A percentile compares a stretch with the other conserved stretches of the same genome.
Conservation (phyloP, 257 asterid species). For the Penstemon eatonii region DNA sequence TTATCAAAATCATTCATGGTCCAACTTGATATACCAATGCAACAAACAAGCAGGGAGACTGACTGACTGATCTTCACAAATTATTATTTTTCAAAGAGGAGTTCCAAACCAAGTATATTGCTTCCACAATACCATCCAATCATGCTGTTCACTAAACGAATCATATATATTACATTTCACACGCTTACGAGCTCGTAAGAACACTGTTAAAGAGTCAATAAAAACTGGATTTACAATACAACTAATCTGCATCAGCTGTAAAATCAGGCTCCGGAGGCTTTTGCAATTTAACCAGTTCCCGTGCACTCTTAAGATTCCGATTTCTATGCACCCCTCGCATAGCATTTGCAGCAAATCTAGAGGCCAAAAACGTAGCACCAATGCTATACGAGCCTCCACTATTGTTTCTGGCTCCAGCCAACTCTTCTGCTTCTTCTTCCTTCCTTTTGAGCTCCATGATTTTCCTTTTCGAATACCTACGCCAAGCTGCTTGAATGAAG, state of each 20-base stretch:
- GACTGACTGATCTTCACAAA: constrained; percentile 27
- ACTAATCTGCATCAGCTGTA: constrained; percentile 71
- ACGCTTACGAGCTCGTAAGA: constrained; percentile 30
- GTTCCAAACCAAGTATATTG: constrained; percentile 16
- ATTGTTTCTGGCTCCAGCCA: constrained; percentile 41
- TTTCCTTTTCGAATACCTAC: constrained; percentile 77
- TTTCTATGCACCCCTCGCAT: constrained; percentile 81
- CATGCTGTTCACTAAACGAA: constrained; percentile 24
- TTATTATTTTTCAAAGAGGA: constrained; percentile 5
- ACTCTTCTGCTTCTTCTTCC: constrained; percentile 63
- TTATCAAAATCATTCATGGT: too few relatives aligned
- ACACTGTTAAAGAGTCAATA: constrained; percentile 6
- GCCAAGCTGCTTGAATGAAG: constrained; percentile 96
- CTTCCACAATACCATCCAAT: constrained; percentile 15
- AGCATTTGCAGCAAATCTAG: constrained; percentile 85
- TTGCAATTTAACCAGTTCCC: constrained; percentile 73
- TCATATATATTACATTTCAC: constrained; percentile 34
- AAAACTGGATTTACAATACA: constrained; percentile 21
- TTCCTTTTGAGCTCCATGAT: constrained; percentile 57
- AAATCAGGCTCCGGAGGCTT: constrained; percentile 95
- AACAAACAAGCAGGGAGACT: not conserved
- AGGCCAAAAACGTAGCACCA: constrained; percentile 80
- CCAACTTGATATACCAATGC: constrained; percentile 20
- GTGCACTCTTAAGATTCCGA: constrained; percentile 64
- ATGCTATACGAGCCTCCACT: constrained; percentile 63